phyloP scores from a whole-genome alignment of 73 alveolate species.

The Blepharisma japonicum region DNA sequence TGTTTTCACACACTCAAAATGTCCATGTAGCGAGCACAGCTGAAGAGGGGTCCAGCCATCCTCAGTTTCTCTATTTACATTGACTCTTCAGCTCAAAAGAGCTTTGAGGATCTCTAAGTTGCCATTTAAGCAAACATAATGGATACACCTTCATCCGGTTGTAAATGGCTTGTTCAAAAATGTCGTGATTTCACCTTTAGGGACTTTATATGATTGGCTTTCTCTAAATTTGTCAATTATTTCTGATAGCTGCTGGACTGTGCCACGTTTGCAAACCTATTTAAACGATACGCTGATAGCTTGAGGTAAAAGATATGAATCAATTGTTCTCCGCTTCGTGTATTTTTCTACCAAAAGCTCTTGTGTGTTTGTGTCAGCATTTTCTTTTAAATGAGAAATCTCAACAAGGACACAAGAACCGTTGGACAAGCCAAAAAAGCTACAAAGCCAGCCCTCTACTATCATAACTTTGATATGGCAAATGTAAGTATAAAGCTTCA shows the following conservation, averaged over 20 bases:
- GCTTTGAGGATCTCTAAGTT: slow-evolving; percentile 37
- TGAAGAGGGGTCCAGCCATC: slow-evolving; percentile 27
- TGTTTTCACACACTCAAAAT: slow-evolving; percentile 1
- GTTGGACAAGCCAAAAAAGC: neutral
- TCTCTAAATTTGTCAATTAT: neutral
- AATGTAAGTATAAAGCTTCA: no score
- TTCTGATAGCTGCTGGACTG: neutral
- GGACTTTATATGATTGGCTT: neutral
- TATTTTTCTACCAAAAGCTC: neutral
- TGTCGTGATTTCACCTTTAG: neutral
- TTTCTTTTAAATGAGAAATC: neutral
- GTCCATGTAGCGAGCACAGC: neutral
- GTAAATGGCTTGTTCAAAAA: slow-evolving; percentile 20
- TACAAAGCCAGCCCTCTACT: neutral
- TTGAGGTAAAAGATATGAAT: slow-evolving; percentile 7
- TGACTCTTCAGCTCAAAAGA: slow-evolving; percentile 41
- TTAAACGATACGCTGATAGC: neutral
- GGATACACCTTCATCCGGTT: slow-evolving; percentile 71
- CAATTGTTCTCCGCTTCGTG: neutral
- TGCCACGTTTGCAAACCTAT: neutral
- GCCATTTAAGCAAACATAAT: slow-evolving; percentile 62
- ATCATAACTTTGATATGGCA: neutral
- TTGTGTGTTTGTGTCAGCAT: neutral
- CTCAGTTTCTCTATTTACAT: slow-evolving; percentile 14
- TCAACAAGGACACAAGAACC: neutral